Conservation (phyloP, 1,139 yeast species). For the Suhomyces guaymorum region DNA sequence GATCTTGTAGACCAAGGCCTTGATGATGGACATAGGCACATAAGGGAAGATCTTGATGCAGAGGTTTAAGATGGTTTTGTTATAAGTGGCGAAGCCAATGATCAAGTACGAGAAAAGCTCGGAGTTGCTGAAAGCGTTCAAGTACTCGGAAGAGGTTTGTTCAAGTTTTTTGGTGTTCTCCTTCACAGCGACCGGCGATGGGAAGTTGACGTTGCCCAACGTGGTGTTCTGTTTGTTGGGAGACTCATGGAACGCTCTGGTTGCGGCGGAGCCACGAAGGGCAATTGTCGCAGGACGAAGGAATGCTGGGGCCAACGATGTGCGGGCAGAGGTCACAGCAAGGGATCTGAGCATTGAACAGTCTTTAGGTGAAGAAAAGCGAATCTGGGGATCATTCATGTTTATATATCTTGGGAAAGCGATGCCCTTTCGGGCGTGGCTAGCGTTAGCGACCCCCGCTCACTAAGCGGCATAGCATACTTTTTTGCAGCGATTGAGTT, state of each 20-base stretch:
- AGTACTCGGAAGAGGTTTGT: slow-evolving; percentile 23
- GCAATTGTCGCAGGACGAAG: neutral
- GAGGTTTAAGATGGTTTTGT: slow-evolving; percentile 58
- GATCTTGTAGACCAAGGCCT: slow-evolving; percentile 72
- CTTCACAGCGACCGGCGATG: slow-evolving; percentile 2
- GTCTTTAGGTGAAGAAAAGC: neutral
- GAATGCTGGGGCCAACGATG: neutral
- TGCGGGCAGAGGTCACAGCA: neutral
- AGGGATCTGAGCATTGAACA: slow-evolving; percentile 4
- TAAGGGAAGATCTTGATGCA: slow-evolving; percentile 72
- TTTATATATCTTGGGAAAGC: neutral
- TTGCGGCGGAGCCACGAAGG: neutral
- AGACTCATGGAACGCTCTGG: slow-evolving; percentile 20
- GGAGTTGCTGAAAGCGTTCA: slow-evolving; percentile 34
- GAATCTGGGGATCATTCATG: neutral
- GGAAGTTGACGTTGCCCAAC: slow-evolving; percentile 16
- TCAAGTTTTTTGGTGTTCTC: slow-evolving; percentile 2
- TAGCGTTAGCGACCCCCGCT: neutral
- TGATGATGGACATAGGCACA: slow-evolving; percentile 71
- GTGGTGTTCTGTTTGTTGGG: slow-evolving; percentile 21
- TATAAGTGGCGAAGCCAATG: slow-evolving; percentile 67
- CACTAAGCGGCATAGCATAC: too few relatives aligned
- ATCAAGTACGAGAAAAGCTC: slow-evolving; percentile 63
- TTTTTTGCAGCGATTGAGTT: neutral
- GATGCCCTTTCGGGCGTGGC: too few relatives aligned